Evolutionary conservation across 768 basidiomycete genomes (phyloP).

Genomic region (Postia placenta): DNA sequence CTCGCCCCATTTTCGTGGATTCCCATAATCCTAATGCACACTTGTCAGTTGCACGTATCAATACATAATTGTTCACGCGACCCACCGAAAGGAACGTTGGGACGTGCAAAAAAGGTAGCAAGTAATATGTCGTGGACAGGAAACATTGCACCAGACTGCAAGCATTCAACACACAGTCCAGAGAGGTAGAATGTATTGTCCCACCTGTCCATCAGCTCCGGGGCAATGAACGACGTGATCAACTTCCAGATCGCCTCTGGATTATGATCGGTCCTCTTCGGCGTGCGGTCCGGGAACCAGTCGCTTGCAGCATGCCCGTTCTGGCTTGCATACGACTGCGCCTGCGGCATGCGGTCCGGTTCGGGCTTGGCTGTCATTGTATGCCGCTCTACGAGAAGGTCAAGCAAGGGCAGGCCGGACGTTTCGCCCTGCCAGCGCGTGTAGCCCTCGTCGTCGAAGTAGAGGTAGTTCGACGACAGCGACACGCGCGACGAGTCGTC

Average conservation of each 20-base stretch:
- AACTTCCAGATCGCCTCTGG: constrained; percentile 85
- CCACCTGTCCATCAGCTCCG: constrained; percentile 92
- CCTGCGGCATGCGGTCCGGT: constrained; percentile 21
- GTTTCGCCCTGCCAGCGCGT: constrained; percentile 92
- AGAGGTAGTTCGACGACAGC: constrained; percentile 73
- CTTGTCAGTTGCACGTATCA: constrained; percentile 4
- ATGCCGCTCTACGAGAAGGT: constrained; percentile 73
- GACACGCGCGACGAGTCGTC: constrained; percentile 62
- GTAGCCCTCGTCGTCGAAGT: constrained; percentile 83
- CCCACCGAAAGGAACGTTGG: constrained; percentile 77
- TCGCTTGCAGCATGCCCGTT: constrained; percentile 26
- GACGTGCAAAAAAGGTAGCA: constrained; percentile 89
- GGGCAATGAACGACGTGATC: constrained; percentile 79
- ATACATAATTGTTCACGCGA: constrained; percentile 7
- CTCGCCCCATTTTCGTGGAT: constrained; percentile 92
- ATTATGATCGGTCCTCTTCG: constrained; percentile 70
- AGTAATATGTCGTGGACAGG: constrained; percentile 88
- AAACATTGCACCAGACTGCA: constrained; percentile 73
- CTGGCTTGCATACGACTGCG: constrained; percentile 9
- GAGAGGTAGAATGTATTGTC: constrained; percentile 16
- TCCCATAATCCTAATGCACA: constrained; percentile 72
- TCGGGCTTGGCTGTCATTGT: constrained; percentile 32
- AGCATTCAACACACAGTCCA: constrained; percentile 10
- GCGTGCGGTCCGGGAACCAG: constrained; percentile 84
- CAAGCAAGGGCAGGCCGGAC: constrained; percentile 84